These are phyloP conservation scores for Hypsizygus marmoreus DNA, from an alignment of 768 basidiomycete genomes.

Conservation along the genomic window DNA sequence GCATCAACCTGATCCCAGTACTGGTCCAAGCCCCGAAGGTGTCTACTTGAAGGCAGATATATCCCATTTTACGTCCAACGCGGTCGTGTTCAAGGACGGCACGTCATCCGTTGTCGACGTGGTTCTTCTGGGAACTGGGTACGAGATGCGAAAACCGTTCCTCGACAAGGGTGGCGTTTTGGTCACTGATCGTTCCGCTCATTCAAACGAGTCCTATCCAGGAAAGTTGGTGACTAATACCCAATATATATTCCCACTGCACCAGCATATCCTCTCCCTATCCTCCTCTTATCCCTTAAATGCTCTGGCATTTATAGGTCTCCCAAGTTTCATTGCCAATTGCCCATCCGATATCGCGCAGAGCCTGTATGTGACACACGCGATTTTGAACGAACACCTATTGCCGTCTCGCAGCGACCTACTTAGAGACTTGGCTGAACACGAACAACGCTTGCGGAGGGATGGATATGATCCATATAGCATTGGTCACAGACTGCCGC, in stretches of 20 bases:
- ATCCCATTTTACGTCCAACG: slow-evolving; percentile 45
- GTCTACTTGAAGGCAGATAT: slow-evolving; percentile 44
- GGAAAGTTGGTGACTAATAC: slow-evolving; percentile 46
- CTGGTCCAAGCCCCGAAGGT: slow-evolving; percentile 17
- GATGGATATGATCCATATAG: slow-evolving; percentile 50
- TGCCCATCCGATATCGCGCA: slow-evolving; percentile 54
- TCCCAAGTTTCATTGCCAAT: slow-evolving; percentile 49
- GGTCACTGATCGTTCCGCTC: slow-evolving; percentile 30
- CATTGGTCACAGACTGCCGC: slow-evolving; percentile 47
- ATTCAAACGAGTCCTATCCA: slow-evolving; percentile 24
- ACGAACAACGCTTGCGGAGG: slow-evolving; percentile 41
- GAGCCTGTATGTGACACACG: slow-evolving; percentile 46
- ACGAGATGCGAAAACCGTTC: slow-evolving; percentile 54
- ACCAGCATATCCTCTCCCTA: slow-evolving; percentile 54
- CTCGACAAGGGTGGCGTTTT: slow-evolving; percentile 29
- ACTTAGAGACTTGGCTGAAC: slow-evolving; percentile 38
- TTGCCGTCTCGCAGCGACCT: slow-evolving; percentile 42
- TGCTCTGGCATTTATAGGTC: slow-evolving; percentile 57
- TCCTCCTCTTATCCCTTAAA: slow-evolving; percentile 47
- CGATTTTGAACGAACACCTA: slow-evolving; percentile 41
- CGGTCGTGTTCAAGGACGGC: slow-evolving; percentile 51
- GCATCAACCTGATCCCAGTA: slow-evolving; percentile 19
- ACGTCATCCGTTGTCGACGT: slow-evolving; percentile 43
- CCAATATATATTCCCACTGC: slow-evolving; percentile 56
- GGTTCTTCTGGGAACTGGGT: slow-evolving; percentile 58